phyloP scores from a whole-genome alignment of 805 yeast species.

The Ogataea degrootiae region DNA sequence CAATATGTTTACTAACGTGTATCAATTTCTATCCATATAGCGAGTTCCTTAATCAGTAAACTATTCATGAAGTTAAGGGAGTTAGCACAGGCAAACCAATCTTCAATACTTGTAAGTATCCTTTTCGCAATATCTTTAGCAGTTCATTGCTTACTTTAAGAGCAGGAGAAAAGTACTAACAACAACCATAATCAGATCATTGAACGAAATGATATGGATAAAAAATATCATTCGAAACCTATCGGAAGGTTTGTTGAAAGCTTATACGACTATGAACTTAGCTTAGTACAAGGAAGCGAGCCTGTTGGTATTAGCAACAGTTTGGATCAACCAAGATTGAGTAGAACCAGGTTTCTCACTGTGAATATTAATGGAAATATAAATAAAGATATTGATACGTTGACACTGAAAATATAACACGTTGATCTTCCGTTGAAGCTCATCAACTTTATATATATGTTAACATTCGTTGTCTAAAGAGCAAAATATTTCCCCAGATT shows the following conservation, averaged over 20 bases:
- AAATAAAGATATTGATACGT: not conserved
- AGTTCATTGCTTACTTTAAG: not conserved
- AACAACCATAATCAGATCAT: constrained; percentile 3
- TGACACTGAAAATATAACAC: not conserved
- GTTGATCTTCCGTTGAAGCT: not conserved
- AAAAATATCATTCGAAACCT: constrained; percentile 17
- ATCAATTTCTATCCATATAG: constrained; percentile 4
- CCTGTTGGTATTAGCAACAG: not conserved
- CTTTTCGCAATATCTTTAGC: not conserved
- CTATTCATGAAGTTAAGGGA: constrained; percentile 19
- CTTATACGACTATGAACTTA: constrained; percentile 21
- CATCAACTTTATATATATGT: not conserved
- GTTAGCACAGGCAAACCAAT: constrained; percentile 14
- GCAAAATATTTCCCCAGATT: too few relatives aligned
- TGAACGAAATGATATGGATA: constrained; percentile 9
- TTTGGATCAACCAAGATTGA: not conserved
- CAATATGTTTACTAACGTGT: constrained; percentile 1
- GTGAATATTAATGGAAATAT: not conserved
- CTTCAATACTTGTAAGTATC: constrained; percentile 21
- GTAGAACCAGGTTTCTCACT: not conserved
- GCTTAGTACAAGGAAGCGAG: constrained; percentile 1
- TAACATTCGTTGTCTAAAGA: too few relatives aligned
- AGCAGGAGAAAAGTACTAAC: not conserved
- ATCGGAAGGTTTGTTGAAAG: constrained; percentile 17
- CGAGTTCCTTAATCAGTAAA: constrained; percentile 14